Base-by-base conservation (phyloP, 805 yeast species). In the Monosporozyma yasuniensis region DNA sequence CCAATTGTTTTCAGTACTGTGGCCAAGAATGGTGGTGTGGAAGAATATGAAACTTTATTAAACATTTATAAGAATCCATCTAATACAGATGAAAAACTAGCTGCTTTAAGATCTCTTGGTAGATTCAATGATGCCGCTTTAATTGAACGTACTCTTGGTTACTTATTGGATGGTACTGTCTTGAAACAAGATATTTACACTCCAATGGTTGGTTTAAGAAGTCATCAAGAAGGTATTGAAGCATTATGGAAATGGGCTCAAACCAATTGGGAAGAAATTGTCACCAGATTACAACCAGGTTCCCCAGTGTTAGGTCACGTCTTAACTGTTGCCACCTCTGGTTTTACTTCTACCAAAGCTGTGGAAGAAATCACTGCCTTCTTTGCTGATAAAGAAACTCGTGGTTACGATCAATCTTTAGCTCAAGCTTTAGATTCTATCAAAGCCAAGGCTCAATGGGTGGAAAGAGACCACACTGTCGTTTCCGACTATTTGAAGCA, bases 281-380 rank as follows among this genome's bases (percentile, higher is more conserved):
- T 71, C 58, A 74, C 79, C 64, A 71, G 75, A 58, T 76, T 87
- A 63, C 96, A 96, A 46, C 87, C 95, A 12, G 83, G 87, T 12
- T 75, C 84, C 53, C 75, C 88, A 30, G 79, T 89, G 84, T 74
- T 90, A 59, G 84, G 90, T 19, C 73, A 81, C 22, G 81, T 91
- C 51, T 83, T 90, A 37, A 73, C 74, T 35, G 54, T 84, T 32
- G 69, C 81, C 44, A 75, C 86, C 44, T 67, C 80, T 22, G 79
- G 83, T 1, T 83, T 80, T 68, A 76, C 88, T 30, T 76, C 77
- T 50, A 65, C 66, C 39, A 75, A 72, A 38, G 81, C 79, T 56
- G 73, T 73, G 56, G 72, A 72, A 19, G 74, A 72, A 50, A 75
- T 82, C 52, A 70, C 72, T 51, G 61, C 62, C 30, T 76, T 80